A percentile compares a stretch with the other conserved stretches of the same genome.
Evolutionary conservation across 257 asterid genomes (phyloP).

Genomic region (Fraxinus cuspidata): DNA sequence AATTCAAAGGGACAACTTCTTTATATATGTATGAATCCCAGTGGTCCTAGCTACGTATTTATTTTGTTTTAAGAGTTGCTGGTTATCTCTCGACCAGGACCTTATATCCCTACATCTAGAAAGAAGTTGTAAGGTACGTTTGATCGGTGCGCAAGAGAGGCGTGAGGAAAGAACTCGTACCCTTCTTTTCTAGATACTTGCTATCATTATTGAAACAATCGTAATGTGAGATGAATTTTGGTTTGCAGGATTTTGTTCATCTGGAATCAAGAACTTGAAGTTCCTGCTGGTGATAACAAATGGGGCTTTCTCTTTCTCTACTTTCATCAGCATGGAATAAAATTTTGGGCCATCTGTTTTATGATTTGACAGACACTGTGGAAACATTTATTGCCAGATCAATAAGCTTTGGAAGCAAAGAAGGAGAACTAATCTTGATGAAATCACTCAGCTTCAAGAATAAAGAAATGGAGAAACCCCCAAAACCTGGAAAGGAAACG

Average conservation of each 20-base stretch:
- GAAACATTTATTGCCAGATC: slow-evolving; percentile 48
- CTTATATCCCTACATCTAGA: not conserved
- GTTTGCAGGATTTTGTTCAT: slow-evolving; percentile 4
- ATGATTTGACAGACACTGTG: slow-evolving; percentile 31
- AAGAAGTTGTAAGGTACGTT: not conserved
- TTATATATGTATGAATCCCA: slow-evolving; percentile 12
- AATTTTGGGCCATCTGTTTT: slow-evolving; percentile 26
- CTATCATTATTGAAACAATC: not conserved
- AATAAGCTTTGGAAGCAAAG: slow-evolving; percentile 49
- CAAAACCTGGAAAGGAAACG: slow-evolving; percentile 24
- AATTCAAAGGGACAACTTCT: not conserved
- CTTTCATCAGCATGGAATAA: slow-evolving; percentile 45
- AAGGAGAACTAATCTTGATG: slow-evolving; percentile 30
- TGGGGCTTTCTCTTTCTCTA: slow-evolving; percentile 50
- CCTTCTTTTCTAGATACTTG: not conserved
- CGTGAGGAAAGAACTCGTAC: too few relatives aligned
- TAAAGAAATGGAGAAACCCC: slow-evolving; percentile 16
- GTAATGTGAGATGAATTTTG: not conserved
- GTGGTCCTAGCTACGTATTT: not conserved
- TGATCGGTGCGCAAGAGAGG: not conserved
- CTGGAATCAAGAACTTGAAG: not conserved
- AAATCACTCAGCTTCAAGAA: slow-evolving; percentile 38
- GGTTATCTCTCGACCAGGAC: not conserved
- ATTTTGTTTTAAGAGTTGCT: not conserved
- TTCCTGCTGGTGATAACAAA: not conserved